Evolutionary conservation across 345 rosid genomes (phyloP).

Genomic region (Carallia brachiata): DNA sequence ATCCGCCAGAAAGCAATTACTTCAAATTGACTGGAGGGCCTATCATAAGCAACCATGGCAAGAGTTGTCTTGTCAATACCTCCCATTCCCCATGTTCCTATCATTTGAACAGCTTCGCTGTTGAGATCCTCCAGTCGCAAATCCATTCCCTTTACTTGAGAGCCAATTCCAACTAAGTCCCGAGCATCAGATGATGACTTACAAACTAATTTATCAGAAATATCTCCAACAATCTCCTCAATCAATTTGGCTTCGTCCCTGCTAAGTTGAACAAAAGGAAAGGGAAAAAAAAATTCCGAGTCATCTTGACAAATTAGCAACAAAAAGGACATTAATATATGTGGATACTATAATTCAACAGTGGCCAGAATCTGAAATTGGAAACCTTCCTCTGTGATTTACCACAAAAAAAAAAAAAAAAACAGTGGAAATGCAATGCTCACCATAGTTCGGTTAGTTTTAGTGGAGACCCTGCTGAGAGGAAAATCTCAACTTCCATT

Average conservation of each 20-base stretch:
- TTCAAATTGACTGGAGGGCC: neutral
- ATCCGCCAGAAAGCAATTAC: constrained; percentile 10
- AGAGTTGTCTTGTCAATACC: constrained; percentile 14
- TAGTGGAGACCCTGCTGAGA: too few relatives aligned
- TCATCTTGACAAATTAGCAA: neutral
- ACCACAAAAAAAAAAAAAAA: neutral
- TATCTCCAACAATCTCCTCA: constrained; percentile 8
- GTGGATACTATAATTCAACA: too few relatives aligned
- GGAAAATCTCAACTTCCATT: too few relatives aligned
- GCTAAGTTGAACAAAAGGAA: neutral
- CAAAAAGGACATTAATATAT: too few relatives aligned
- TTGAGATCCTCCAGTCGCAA: neutral
- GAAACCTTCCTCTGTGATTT: neutral
- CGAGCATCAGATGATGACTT: neutral
- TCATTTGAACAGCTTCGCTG: neutral
- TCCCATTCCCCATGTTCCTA: constrained; percentile 4
- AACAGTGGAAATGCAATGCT: neutral
- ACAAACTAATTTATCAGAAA: constrained; percentile 3
- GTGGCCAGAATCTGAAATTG: neutral
- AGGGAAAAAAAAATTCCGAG: neutral
- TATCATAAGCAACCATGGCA: neutral
- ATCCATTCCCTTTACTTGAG: constrained; percentile 1
- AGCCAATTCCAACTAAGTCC: constrained; percentile 12
- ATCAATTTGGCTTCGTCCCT: constrained; percentile 7
- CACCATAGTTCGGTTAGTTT: too few relatives aligned